These are phyloP conservation scores for Sinapis alba DNA, from an alignment of 441 rosid genomes.

Conservation along the genomic window DNA sequence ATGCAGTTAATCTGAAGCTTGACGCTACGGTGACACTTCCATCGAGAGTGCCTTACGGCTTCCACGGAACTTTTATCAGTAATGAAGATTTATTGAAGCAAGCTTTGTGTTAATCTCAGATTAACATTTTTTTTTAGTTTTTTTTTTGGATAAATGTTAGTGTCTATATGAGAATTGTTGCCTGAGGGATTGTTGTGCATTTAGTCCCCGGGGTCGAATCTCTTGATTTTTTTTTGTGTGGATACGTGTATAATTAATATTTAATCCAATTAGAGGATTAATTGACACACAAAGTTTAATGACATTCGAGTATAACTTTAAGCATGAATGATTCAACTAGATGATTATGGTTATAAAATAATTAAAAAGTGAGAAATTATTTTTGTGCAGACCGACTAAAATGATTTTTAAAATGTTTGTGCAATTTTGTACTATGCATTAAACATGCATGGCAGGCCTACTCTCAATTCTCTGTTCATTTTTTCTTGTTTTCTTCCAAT, in stretches of 20 bases:
- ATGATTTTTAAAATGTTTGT: not conserved
- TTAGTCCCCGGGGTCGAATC: slow-evolving; percentile 46
- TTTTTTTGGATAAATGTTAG: not conserved
- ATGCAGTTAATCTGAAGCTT: slow-evolving; percentile 52
- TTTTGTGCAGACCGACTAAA: not conserved
- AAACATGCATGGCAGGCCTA: slow-evolving; percentile 1
- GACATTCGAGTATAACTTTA: not conserved
- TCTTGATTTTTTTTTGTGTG: not conserved
- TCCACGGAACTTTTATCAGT: slow-evolving; percentile 79
- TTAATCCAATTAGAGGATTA: not conserved
- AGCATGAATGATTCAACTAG: not conserved
- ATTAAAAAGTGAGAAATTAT: not conserved
- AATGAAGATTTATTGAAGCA: slow-evolving; percentile 58
- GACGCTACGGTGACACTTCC: slow-evolving; percentile 73
- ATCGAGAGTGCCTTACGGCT: slow-evolving; percentile 89
- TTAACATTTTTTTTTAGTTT: not conserved
- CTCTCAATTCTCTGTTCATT: not conserved
- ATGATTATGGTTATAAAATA: not conserved
- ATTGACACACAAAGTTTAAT: too few relatives aligned
- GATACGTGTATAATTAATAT: not conserved
- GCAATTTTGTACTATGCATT: not conserved
- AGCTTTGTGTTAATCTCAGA: slow-evolving; percentile 35
- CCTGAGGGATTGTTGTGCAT: slow-evolving; percentile 53
- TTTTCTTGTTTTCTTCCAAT: slow-evolving; percentile 15
- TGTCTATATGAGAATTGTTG: slow-evolving; percentile 23